These are phyloP conservation scores for Claviceps maximensis DNA, from an alignment of 2,329 filamentous ascomycete species.

Conservation along the genomic window DNA sequence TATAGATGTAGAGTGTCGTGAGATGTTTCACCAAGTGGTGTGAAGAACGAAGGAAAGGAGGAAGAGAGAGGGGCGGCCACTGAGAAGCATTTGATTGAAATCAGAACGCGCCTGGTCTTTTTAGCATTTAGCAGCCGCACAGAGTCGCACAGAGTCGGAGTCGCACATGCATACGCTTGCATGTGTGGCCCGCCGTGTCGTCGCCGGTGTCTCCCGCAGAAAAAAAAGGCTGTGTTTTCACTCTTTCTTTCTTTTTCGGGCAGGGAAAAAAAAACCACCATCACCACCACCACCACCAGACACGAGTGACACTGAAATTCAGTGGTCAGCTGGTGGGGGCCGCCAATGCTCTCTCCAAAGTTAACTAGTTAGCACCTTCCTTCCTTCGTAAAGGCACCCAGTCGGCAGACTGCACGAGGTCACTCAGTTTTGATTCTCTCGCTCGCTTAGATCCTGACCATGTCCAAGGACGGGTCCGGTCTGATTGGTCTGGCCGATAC, in stretches of 20 bases:
- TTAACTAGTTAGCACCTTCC: too few relatives aligned
- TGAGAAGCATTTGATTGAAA: not conserved
- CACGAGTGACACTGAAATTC: not conserved
- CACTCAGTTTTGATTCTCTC: too few relatives aligned
- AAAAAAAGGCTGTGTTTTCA: too few relatives aligned
- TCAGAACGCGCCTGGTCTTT: not conserved
- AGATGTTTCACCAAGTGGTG: conserved; percentile 8
- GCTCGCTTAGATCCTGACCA: too few relatives aligned
- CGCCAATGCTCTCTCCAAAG: not conserved
- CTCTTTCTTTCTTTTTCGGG: too few relatives aligned
- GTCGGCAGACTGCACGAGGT: too few relatives aligned
- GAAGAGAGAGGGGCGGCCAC: not conserved
- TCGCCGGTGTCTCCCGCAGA: not conserved
- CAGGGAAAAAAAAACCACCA: too few relatives aligned
- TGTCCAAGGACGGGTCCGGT: too few relatives aligned
- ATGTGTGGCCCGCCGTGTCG: not conserved
- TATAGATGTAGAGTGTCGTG: conserved; percentile 1
- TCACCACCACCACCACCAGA: not conserved
- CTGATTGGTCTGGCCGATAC: not conserved
- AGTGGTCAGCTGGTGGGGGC: not conserved
- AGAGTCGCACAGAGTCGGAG: not conserved
- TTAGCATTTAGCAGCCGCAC: not conserved
- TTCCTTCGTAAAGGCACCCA: too few relatives aligned
- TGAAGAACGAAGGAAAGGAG: not conserved
- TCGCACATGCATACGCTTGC: not conserved